These are phyloP conservation scores for Talaromyces sp. DNA, from an alignment of 2,329 filamentous ascomycete species.

Conservation along the genomic window DNA sequence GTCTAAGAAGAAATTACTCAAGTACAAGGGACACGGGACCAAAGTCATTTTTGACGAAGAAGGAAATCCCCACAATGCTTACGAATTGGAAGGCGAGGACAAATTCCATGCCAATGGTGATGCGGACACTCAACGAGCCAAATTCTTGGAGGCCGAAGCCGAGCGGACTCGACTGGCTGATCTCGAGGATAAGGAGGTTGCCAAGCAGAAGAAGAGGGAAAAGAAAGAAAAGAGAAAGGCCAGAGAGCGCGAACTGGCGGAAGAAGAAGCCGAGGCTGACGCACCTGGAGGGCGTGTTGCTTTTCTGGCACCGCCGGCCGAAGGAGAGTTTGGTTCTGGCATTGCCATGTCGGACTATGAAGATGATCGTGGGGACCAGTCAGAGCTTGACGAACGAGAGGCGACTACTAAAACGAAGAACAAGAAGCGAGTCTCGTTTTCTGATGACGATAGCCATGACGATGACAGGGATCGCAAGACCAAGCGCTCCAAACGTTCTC, in stretches of 20 bases:
- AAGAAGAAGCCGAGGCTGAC: slow-evolving; percentile 27
- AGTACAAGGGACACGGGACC: slow-evolving; percentile 78
- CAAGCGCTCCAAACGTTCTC: slow-evolving; percentile 18
- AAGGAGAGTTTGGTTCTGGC: slow-evolving; percentile 15
- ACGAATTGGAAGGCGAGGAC: slow-evolving; percentile 81
- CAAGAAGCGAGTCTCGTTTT: slow-evolving; percentile 31
- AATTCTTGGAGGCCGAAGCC: slow-evolving; percentile 72
- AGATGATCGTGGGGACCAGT: slow-evolving; percentile 14
- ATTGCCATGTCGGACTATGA: slow-evolving; percentile 12
- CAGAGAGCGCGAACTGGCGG: slow-evolving; percentile 32
- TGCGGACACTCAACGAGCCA: slow-evolving; percentile 67
- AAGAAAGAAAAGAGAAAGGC: slow-evolving; percentile 43
- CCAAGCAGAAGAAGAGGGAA: slow-evolving; percentile 62
- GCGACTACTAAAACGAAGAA: slow-evolving; percentile 26
- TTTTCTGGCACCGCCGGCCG: slow-evolving; percentile 26
- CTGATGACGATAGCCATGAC: slow-evolving; percentile 21
- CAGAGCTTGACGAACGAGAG: slow-evolving; percentile 11
- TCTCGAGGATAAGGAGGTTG: slow-evolving; percentile 73
- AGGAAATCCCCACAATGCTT: slow-evolving; percentile 75
- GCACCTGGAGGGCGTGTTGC: slow-evolving; percentile 17
- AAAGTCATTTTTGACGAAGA: slow-evolving; percentile 92
- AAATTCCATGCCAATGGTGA: slow-evolving; percentile 70
- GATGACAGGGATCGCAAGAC: slow-evolving; percentile 20
- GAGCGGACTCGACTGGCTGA: slow-evolving; percentile 70
- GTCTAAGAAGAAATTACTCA: slow-evolving; percentile 89